Percentiles rank a stretch among this genome's conserved stretches.
phyloP scores from a whole-genome alignment of 2,329 filamentous ascomycete species.

The Cercospora sp. region DNA sequence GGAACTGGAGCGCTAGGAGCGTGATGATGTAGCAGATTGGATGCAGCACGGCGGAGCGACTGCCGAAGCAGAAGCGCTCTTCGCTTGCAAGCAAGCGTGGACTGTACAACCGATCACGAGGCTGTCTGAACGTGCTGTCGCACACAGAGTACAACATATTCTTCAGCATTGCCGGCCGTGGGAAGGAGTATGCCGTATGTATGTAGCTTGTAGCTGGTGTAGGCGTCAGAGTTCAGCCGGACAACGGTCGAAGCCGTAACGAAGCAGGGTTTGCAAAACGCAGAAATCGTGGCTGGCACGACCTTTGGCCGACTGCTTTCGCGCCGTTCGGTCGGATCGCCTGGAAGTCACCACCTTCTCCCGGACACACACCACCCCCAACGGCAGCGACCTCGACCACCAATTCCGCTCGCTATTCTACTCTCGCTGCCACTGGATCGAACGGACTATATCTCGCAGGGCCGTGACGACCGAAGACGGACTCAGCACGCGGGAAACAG shows the following conservation, averaged over 20 bases:
- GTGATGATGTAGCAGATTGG: conserved; percentile 8
- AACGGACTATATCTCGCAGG: not conserved
- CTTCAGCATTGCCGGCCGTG: not conserved
- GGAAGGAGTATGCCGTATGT: not conserved
- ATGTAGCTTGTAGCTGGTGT: not conserved
- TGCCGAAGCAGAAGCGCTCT: conserved; percentile 1
- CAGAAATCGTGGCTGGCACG: conserved; percentile 8
- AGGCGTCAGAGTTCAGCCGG: not conserved
- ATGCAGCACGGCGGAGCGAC: not conserved
- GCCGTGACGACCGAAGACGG: conserved; percentile 11
- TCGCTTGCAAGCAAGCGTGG: not conserved
- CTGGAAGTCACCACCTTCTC: conserved; percentile 1
- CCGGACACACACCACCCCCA: not conserved
- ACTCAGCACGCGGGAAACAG: not conserved
- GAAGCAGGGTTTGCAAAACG: not conserved
- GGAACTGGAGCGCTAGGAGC: conserved; percentile 5
- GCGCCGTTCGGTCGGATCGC: conserved; percentile 2
- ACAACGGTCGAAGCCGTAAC: conserved; percentile 1
- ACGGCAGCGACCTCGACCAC: conserved; percentile 1
- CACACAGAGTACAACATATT: not conserved
- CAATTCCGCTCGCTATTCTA: conserved; percentile 12
- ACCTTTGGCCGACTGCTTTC: conserved; percentile 5
- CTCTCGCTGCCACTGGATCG: not conserved
- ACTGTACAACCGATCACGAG: not conserved
- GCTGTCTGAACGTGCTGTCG: not conserved